Evolutionary conservation across 257 asterid genomes (phyloP).

Genomic region (Rauvolfia tetraphylla): DNA sequence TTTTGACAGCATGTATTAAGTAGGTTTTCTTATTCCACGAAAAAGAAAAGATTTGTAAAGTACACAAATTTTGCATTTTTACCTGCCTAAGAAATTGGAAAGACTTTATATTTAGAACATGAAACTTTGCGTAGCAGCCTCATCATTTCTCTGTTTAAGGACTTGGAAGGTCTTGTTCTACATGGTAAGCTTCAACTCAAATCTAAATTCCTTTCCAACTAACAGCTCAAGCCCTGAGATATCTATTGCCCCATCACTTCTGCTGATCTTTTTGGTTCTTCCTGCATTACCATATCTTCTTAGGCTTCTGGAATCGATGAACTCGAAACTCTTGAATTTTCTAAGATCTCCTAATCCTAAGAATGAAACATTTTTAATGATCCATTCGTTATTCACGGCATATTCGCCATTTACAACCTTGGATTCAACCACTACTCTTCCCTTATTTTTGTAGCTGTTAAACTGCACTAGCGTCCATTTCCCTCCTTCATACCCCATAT

Average conservation of each 20-base stretch:
- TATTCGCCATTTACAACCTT: conserved; percentile 30
- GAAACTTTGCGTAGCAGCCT: too few relatives aligned
- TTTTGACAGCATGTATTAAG: too few relatives aligned
- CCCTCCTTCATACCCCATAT: conserved; percentile 30
- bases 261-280: conserved; percentile 8
- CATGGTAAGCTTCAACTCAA: conserved; percentile 19
- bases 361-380: conserved; percentile 32
- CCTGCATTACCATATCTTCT: conserved; percentile 11
- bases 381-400: conserved; percentile 29
- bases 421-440: conserved; percentile 23
- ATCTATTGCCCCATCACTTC: conserved; percentile 21
- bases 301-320: conserved; percentile 15
- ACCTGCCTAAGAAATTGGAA: neutral
- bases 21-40: neutral
- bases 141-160: neutral
- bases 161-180: neutral
- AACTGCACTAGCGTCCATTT: conserved; percentile 35
- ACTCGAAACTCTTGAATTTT: conserved; percentile 16
- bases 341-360: conserved; percentile 31
- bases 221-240: conserved; percentile 26
- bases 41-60: neutral
- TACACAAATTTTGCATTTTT: neutral
- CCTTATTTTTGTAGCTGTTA: conserved; percentile 16
- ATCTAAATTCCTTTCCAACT: conserved; percentile 34
- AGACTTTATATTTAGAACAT: too few relatives aligned